Evolutionary conservation across 495 filamentous ascomycete genomes (phyloP).

Genomic region (Apodospora peruviana): DNA sequence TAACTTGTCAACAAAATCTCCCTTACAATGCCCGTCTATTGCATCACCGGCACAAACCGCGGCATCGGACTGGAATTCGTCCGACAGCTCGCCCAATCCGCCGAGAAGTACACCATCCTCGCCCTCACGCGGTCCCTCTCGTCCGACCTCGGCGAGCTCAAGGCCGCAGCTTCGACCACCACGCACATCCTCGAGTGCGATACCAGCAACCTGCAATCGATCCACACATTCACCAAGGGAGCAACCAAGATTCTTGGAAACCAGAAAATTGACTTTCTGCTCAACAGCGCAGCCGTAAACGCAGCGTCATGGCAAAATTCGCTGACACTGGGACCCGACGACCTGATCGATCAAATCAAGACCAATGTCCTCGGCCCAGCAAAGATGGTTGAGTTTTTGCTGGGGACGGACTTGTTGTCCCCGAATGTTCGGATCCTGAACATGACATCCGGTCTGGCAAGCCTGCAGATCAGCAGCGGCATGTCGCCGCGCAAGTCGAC

Average conservation of each 20-base stretch:
- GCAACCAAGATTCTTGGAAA: conserved; percentile 16
- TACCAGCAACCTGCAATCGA: conserved; percentile 25
- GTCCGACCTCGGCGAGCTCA: conserved; percentile 26
- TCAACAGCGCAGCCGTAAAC: conserved; percentile 42
- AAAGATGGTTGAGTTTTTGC: conserved; percentile 26
- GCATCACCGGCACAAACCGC: conserved; percentile 51
- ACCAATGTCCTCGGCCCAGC: conserved; percentile 40
- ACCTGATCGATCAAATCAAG: conserved; percentile 22
- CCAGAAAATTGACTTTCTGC: conserved; percentile 35
- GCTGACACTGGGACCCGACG: conserved; percentile 28
- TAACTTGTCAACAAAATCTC: no score
- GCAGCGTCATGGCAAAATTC: conserved; percentile 23
- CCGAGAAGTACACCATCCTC: conserved; percentile 46
- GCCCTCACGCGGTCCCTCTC: conserved; percentile 38
- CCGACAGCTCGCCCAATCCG: conserved; percentile 40
- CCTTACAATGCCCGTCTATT: conserved; percentile 46
- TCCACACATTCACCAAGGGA: conserved; percentile 26
- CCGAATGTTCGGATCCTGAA: conserved; percentile 29
- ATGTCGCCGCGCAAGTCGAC: conserved; percentile 17
- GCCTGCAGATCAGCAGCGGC: conserved; percentile 7
- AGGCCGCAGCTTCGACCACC: conserved; percentile 18
- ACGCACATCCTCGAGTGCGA: conserved; percentile 44
- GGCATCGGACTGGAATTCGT: conserved; percentile 53
- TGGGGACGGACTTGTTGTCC: conserved; percentile 18
- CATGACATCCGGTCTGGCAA: conserved; percentile 33